Base-by-base conservation (phyloP, 2,329 filamentous ascomycete species). In the Aspergillus pseudotamarii region DNA sequence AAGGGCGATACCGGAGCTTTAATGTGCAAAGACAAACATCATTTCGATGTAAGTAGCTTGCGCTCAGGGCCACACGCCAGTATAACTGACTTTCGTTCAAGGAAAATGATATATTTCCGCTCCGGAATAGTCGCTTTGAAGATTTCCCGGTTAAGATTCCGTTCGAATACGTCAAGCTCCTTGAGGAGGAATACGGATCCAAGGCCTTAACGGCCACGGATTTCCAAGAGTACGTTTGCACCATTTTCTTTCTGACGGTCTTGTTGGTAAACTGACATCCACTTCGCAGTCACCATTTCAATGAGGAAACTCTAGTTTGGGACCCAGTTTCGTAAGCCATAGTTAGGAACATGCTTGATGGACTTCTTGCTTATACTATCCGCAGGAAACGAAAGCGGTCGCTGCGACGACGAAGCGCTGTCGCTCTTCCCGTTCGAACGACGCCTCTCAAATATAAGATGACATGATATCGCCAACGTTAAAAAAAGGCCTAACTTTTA, bases 1-100 rank as follows among this genome's bases (percentile, higher is more conserved):
- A 62, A 72, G 4, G 83, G 82, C 0, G 61, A 75, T 2, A 58
- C 75, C 11, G 81, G 79, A 6, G 78, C 77, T 9, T 77, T 87
- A 74, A 83, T 82, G 75, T 85, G 83, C 70, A 89, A 89, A 71
- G 86, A 88, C 72, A 77, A 76, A 10, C 86, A 89, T 69, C 74
- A 78, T 38, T 89, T 86, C 68, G 71, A 77, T 57, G 77, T 80
- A 63, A 56, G 73, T 70, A 30, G 58, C 43, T 53, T 9, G 30
- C 54, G 51, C 38, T 62, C n/a, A 50, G 34, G 32, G 60, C 34
- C 41, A 19, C 55, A 63, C 57, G 48, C 10, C 21, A 38, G 30
- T 23, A 26, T 28, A 30, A 41, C 61, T 64, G 30, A 66, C 48
- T 50, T 21, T 23, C 12, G 23, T 46, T n/a, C 30, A n/a, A 19